Percentiles rank a stretch among this genome's conserved stretches.
These are phyloP conservation scores for Wickerhamiella siamensis DNA, from an alignment of 805 yeast species.

Conservation along the genomic window DNA sequence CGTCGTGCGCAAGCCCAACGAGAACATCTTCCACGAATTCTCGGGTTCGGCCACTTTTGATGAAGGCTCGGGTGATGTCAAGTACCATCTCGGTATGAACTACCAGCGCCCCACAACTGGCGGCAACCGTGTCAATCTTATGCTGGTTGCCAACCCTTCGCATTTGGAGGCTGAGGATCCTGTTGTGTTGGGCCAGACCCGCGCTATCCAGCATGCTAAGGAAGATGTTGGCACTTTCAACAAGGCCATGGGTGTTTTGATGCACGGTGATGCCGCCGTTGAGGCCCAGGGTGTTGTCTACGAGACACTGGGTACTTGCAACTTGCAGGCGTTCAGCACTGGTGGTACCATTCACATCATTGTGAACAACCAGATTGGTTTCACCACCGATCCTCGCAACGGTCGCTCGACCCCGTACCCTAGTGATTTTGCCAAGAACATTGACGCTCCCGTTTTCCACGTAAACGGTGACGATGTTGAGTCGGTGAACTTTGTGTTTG, in stretches of 20 bases:
- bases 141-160: constrained; percentile 96
- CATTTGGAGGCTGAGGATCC: constrained; percentile 99
- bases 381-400: constrained; percentile 96
- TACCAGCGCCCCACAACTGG: constrained; percentile 98
- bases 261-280: constrained; percentile 99
- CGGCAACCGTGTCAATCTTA: constrained; percentile 88
- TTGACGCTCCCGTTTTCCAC: constrained; percentile 98
- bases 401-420: constrained; percentile 98
- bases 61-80: constrained; percentile 98
- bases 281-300: constrained; percentile 98
- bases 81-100: constrained; percentile 98
- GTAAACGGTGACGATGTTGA: constrained; percentile 98
- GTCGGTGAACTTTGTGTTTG: constrained; percentile 78
- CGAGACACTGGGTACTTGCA: constrained; percentile 92
- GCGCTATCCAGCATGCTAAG: constrained; percentile 89
- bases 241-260: constrained; percentile 80
- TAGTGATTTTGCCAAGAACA: constrained; percentile 85
- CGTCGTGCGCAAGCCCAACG: constrained; percentile 97
- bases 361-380: constrained; percentile 97
- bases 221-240: constrained; percentile 58
- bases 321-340: constrained; percentile 86
- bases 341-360: constrained; percentile 98
- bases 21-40: constrained; percentile 92
- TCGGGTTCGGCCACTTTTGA: constrained; percentile 79
- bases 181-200: constrained; percentile 92